Evolutionary conservation across 2,329 filamentous ascomycete genomes (phyloP).

Genomic region (Colletotrichum phormii): DNA sequence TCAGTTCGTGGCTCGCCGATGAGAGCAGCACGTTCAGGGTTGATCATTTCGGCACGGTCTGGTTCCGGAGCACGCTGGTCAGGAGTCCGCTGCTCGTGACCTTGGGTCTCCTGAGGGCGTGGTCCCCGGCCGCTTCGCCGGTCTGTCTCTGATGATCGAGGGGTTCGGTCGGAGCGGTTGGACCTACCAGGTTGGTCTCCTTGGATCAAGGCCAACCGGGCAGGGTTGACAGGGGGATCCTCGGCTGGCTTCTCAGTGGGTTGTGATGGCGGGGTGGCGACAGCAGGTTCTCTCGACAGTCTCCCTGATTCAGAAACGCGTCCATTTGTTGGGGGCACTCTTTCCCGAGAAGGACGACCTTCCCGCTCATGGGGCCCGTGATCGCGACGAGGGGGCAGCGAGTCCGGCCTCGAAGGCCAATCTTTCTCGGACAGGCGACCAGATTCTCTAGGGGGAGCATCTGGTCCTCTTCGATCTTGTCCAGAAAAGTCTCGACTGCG

Average conservation of each 20-base stretch:
- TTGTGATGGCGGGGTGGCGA: conserved; percentile 40
- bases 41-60: conserved; percentile 53
- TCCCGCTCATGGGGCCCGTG: conserved; percentile 54
- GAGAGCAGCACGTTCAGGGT: conserved; percentile 60
- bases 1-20: conserved; percentile 53
- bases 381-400: conserved; percentile 50
- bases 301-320: conserved; percentile 43
- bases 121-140: conserved; percentile 28
- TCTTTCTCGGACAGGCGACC: conserved; percentile 53
- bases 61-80: conserved; percentile 42
- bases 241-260: conserved; percentile 45
- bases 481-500: conserved; percentile 55
- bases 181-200: conserved; percentile 43
- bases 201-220: conserved; percentile 62
- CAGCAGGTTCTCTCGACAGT: conserved; percentile 41
- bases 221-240: conserved; percentile 66
- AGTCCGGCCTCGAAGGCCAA: conserved; percentile 44
- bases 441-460: conserved; percentile 49
- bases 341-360: conserved; percentile 46
- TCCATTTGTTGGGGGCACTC: conserved; percentile 42
- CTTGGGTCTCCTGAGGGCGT: conserved; percentile 40
- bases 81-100: conserved; percentile 39
- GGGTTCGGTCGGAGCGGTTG: conserved; percentile 26
- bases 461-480: conserved; percentile 56
- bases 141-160: conserved; percentile 28